These are phyloP conservation scores for Trichocomaceae sp. DNA, from an alignment of 2,329 filamentous ascomycete species.

Conservation along the genomic window DNA sequence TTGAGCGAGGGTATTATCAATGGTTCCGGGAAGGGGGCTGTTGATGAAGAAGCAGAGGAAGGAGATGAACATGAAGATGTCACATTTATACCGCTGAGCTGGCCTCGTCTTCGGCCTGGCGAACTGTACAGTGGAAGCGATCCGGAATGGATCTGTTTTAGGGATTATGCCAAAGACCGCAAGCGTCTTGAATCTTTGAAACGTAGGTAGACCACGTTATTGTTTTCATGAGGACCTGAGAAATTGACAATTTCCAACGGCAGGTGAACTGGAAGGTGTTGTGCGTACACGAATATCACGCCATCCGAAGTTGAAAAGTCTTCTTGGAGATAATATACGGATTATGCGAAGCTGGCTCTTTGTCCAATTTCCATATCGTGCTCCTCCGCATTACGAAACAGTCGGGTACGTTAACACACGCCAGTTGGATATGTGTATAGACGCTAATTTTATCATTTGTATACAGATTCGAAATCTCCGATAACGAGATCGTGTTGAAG, in stretches of 20 bases:
- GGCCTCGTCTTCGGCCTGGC: slow-evolving; percentile 31
- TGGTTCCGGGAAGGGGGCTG: background rate
- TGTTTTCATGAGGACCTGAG: background rate
- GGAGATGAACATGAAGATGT: slow-evolving; percentile 42
- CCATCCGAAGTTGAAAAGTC: slow-evolving; percentile 19
- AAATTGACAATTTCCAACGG: background rate
- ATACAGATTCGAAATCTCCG: slow-evolving; percentile 24
- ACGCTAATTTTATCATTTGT: background rate
- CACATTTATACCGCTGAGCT: slow-evolving; percentile 57
- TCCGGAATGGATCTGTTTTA: slow-evolving; percentile 58
- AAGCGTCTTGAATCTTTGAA: slow-evolving; percentile 24
- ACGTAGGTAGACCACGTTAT: background rate
- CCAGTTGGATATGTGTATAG: background rate
- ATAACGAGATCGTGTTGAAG: slow-evolving; percentile 23
- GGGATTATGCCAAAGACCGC: slow-evolving; percentile 51
- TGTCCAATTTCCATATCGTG: slow-evolving; percentile 52
- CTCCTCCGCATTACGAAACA: slow-evolving; percentile 55
- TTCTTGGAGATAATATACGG: slow-evolving; percentile 44
- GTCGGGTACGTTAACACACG: slow-evolving; percentile 45
- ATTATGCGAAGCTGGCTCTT: slow-evolving; percentile 55
- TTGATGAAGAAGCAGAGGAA: slow-evolving; percentile 18
- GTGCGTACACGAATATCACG: slow-evolving; percentile 49
- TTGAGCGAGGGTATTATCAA: slow-evolving; percentile 1
- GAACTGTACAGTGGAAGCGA: slow-evolving; percentile 37
- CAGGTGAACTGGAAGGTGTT: slow-evolving; percentile 55